Evolutionary conservation across 2,329 filamentous ascomycete species (phyloP).

Genomic region (Phialophora expanda): DNA sequence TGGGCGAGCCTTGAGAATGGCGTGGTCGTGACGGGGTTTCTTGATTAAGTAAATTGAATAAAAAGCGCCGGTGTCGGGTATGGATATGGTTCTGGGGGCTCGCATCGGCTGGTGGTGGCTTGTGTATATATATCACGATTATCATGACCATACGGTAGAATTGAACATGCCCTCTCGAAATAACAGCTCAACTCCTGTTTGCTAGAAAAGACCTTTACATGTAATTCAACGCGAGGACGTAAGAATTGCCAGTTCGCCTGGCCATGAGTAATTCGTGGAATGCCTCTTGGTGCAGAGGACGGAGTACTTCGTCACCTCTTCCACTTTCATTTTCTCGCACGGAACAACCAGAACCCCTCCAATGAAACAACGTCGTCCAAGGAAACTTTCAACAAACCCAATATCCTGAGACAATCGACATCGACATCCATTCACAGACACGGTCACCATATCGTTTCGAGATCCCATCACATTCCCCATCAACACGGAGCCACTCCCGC

Average conservation of each 20-base stretch:
- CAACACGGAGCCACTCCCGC: not conserved
- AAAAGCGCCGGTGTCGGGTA: conserved; percentile 35
- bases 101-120: conserved; percentile 16
- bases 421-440: not conserved
- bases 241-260: not conserved
- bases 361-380: not conserved
- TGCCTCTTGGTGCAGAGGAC: not conserved
- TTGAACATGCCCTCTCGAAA: not conserved
- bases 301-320: not conserved
- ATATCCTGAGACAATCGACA: not conserved
- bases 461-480: not conserved
- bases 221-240: not conserved
- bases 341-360: not conserved
- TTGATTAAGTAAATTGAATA: conserved; percentile 21
- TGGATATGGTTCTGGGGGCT: conserved; percentile 18
- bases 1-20: conserved; percentile 70
- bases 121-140: conserved; percentile 33
- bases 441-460: not conserved
- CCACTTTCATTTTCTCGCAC: not conserved
- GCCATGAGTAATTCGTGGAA: not conserved
- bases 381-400: not conserved
- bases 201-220: not conserved
- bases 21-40: not conserved
- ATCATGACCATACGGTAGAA: conserved; percentile 16
- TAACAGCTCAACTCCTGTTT: not conserved